A percentile compares a stretch with the other conserved stretches of the same genome.
These are phyloP conservation scores for Baorangia bicolor DNA, from an alignment of 768 basidiomycete species.

Conservation along the genomic window DNA sequence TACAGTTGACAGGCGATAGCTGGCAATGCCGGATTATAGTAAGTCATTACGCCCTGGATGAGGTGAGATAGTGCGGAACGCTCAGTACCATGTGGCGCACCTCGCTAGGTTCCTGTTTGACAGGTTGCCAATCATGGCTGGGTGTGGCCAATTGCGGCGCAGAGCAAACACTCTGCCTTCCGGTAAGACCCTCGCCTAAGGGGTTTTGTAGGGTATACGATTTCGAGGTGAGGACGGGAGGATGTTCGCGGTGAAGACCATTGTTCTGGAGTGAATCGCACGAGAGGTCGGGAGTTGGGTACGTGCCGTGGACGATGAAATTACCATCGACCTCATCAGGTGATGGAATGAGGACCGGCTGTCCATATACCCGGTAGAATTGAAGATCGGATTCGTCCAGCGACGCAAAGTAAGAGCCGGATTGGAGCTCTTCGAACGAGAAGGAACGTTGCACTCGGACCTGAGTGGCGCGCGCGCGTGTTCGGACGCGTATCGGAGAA, in stretches of 20 bases:
- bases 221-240: conserved; percentile 16
- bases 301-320: conserved; percentile 12
- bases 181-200: conserved; percentile 18
- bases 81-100: conserved; percentile 11
- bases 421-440: conserved; percentile 35
- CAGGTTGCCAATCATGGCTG: conserved; percentile 18
- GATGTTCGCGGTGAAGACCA: conserved; percentile 4
- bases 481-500: neutral
- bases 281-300: conserved; percentile 1
- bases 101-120: conserved; percentile 29
- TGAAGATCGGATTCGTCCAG: conserved; percentile 35
- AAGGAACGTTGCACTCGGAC: conserved; percentile 33
- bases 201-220: conserved; percentile 31
- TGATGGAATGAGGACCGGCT: conserved; percentile 31
- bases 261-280: neutral
- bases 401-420: conserved; percentile 29
- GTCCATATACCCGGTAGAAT: conserved; percentile 33
- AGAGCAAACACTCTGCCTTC: neutral
- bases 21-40: conserved; percentile 13
- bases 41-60: conserved; percentile 8
- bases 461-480: conserved; percentile 10
- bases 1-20: conserved; percentile 15
- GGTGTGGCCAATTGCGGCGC: neutral
- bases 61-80: conserved; percentile 5
- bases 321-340: conserved; percentile 22